phyloP scores from a whole-genome alignment of 805 yeast genomes.

The Wickerhamomyces queroliae region DNA sequence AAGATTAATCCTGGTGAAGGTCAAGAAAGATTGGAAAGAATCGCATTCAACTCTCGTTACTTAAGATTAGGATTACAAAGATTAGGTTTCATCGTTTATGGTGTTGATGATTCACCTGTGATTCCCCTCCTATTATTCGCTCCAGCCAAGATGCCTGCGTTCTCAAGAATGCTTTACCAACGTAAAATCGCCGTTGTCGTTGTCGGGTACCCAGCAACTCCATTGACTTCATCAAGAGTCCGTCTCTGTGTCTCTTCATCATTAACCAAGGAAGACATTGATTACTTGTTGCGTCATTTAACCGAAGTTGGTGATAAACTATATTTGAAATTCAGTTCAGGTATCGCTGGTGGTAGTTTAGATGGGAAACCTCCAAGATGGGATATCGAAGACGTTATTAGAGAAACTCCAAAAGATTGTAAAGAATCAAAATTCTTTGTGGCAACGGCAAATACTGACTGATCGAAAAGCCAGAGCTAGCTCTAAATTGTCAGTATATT shows the following conservation, averaged over 20 bases:
- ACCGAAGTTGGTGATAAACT: slow-evolving; percentile 75
- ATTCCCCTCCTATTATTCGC: slow-evolving; percentile 82
- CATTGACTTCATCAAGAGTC: slow-evolving; percentile 81
- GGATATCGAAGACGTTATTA: slow-evolving; percentile 73
- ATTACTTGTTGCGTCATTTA: slow-evolving; percentile 62
- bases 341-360: slow-evolving; percentile 57
- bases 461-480: neutral
- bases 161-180: slow-evolving; percentile 74
- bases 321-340: slow-evolving; percentile 71
- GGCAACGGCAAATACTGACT: slow-evolving; percentile 10
- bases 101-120: slow-evolving; percentile 95
- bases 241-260: slow-evolving; percentile 92
- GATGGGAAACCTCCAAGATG: slow-evolving; percentile 71
- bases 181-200: slow-evolving; percentile 89
- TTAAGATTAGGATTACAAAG: slow-evolving; percentile 85
- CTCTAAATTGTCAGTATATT: too few relatives aligned
- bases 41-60: slow-evolving; percentile 94
- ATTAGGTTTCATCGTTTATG: slow-evolving; percentile 90
- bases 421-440: slow-evolving; percentile 32
- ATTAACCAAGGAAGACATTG: slow-evolving; percentile 90
- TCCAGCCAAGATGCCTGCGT: slow-evolving; percentile 93
- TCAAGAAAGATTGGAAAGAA: slow-evolving; percentile 79
- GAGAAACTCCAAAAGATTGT: slow-evolving; percentile 63
- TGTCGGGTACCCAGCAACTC: slow-evolving; percentile 98
- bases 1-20: slow-evolving; percentile 91